phyloP scores from a whole-genome alignment of 192 early-diverging fungal species.

The Backusella liffmaniae region DNA sequence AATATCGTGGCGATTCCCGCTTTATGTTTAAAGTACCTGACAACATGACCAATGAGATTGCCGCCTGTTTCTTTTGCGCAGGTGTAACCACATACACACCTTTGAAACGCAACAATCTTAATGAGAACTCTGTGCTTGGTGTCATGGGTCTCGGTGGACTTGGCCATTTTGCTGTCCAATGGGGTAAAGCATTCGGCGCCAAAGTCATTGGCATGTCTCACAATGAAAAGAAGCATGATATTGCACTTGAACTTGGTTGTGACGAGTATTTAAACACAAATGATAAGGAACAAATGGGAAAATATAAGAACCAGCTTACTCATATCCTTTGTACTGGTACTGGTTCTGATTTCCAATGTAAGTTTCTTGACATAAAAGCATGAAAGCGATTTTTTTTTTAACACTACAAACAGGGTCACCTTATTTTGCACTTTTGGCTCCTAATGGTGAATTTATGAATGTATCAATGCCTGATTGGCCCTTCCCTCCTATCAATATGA shows the following conservation, averaged over 20 bases:
- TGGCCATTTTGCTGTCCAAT: slow-evolving; percentile 65
- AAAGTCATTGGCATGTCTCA: slow-evolving; percentile 59
- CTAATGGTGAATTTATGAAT: slow-evolving; percentile 59
- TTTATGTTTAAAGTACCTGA: slow-evolving; percentile 67
- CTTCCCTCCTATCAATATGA: slow-evolving; percentile 7
- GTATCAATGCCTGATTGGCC: slow-evolving; percentile 58
- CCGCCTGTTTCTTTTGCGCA: slow-evolving; percentile 79
- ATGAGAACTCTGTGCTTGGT: slow-evolving; percentile 48
- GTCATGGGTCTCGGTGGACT: slow-evolving; percentile 67
- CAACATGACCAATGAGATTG: slow-evolving; percentile 49
- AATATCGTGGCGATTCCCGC: slow-evolving; percentile 49
- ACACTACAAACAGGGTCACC: neutral
- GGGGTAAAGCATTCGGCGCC: slow-evolving; percentile 40
- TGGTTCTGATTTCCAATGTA: slow-evolving; percentile 18
- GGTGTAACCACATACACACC: slow-evolving; percentile 57
- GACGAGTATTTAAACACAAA: slow-evolving; percentile 18
- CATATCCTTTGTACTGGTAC: slow-evolving; percentile 31
- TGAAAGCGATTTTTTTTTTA: neutral
- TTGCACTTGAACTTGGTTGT: slow-evolving; percentile 59
- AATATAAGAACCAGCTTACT: slow-evolving; percentile 10
- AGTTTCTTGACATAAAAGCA: neutral
- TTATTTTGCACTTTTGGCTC: neutral
- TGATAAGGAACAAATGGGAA: slow-evolving; percentile 7
- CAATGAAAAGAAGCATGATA: slow-evolving; percentile 54
- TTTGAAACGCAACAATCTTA: slow-evolving; percentile 44